Evolutionary conservation across 768 basidiomycete species (phyloP), one percentile per base, ranked within the genome.

Genomic region (Suillus bovinus): DNA sequence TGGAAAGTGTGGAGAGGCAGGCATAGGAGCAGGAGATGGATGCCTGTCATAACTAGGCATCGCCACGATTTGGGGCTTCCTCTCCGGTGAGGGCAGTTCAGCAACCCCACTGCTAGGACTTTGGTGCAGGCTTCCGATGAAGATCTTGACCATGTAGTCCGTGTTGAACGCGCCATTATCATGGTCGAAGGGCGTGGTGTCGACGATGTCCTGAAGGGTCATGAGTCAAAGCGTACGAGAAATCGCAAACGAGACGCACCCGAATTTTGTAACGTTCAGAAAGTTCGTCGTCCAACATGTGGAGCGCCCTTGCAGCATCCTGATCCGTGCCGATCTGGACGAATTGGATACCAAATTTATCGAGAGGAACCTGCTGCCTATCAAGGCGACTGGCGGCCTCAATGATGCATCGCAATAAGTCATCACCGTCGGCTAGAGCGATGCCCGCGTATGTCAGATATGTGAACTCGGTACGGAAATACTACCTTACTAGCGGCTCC

Each of bases 301-400:
- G 76, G 39, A 82, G 63, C 16, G 80, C 71, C 49, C 77, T 77
- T 1, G 79, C 64, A 3, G 81, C 79, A 55, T 59, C 77, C 1
- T 65, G 60, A 57, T 76, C 75, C 3, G 74, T 70, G 0, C 82
- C 82, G 27, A 83, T 78, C 64, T 83, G 82, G 39, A 84, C 71
- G 42, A 84, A 80, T 46, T 80, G 79, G 33, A 83, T 72, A 11
- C 81, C 79, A 6, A 83, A 72, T 70, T 78, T 78, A n/a, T 74
- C 70, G 2, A 74, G 67, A 29, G 70, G 78, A 58, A 73, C 71
- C 4, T 67, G 67, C 1, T 69, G 72, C 41, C 69, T 69, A 55
- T 82, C 80, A 22, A 81, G 76, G 33, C 79, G 70, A 33, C 73
- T 73, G 3, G 80, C 80, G 20, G 74, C 69, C 6, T 72, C 69